Evolutionary conservation across 345 rosid genomes (phyloP), one percentile per base, ranked within the genome.

Genomic region (Bruguiera gymnorhiza): DNA sequence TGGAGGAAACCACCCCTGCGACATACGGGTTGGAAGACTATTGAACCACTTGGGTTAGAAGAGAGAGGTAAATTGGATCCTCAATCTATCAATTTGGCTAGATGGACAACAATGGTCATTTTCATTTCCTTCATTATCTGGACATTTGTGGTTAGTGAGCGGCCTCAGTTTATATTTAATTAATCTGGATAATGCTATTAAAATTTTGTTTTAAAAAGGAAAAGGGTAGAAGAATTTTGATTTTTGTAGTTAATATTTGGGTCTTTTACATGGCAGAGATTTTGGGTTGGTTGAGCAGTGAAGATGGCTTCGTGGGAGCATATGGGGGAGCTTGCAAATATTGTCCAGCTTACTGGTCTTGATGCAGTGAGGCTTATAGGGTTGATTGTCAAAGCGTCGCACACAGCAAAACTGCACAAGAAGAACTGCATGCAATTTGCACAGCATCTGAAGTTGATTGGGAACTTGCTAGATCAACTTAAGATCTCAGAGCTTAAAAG

Each of bases 341-440:
- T 92, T 56, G 98, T 87, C 29, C 99, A 95, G 72, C 89, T 95
- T 6, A 72, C 88, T 5, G 99, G 99, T 18, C 60, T 88, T 6
- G 99, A 95, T 71, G 99, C 99, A 0, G 87, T 89, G 51, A 83
- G 86, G 75, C 74, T 95, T 32, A 90, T 92, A 16, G 98, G 90
- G 5, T 72, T 95, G 82, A 92, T 95, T 32, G 97, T 76, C 29
- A 88, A 84, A 78, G 97, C 99, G 8, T 96, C 99, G 0, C 83
- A 30, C 65, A 92, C 97, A 3, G 99, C 99, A 0, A 78, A 97
- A 67, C 88, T 92, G 98, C 98, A 95, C 73, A 95, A 92, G 85
- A 92, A 89, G 85, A 95, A 95, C 54, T 95, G 98, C 85, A 86
- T 85, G 66, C 97, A 88, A 68, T 95, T 95, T 60, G 99, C 99